Evolutionary conservation across 2,329 filamentous ascomycete genomes (phyloP).

Genomic region (Penicillium corylophilum): DNA sequence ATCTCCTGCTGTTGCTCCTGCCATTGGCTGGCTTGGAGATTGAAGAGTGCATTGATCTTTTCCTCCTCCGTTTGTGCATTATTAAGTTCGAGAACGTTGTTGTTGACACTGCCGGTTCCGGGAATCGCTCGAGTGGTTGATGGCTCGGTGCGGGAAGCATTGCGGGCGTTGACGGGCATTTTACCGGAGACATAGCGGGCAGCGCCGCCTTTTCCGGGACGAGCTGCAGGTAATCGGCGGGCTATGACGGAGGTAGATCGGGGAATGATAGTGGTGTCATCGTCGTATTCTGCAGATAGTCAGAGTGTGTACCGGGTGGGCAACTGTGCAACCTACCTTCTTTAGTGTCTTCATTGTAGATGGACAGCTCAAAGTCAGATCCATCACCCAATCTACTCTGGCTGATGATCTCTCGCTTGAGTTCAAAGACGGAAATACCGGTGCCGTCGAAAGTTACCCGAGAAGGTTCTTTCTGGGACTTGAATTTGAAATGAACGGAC

Average conservation of each 20-base stretch:
- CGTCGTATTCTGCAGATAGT: constrained; percentile 74
- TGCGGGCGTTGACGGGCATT: constrained; percentile 86
- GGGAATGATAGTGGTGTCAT: constrained; percentile 96
- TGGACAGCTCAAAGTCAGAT: constrained; percentile 91
- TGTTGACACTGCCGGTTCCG: constrained; percentile 40
- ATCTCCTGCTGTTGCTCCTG: constrained; percentile 89
- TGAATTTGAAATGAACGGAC: constrained; percentile 99
- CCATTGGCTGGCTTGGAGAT: constrained; percentile 87
- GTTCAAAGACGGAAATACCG: constrained; percentile 95
- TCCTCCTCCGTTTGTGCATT: constrained; percentile 89
- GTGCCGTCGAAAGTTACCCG: constrained; percentile 96
- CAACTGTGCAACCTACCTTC: constrained; percentile 64
- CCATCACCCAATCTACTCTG: constrained; percentile 93
- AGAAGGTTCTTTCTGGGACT: constrained; percentile 93
- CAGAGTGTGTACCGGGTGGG: constrained; percentile 23
- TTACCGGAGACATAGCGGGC: constrained; percentile 95
- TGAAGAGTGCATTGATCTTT: constrained; percentile 88
- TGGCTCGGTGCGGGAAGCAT: constrained; percentile 66
- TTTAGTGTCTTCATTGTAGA: constrained; percentile 87
- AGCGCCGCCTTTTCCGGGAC: constrained; percentile 83
- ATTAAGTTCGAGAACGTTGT: constrained; percentile 65
- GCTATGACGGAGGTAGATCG: constrained; percentile 93
- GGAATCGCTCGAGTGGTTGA: constrained; percentile 39
- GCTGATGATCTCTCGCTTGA: constrained; percentile 97
- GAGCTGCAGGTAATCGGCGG: constrained; percentile 76